These are phyloP conservation scores for Aspergillus clavatus DNA, from an alignment of 2,329 filamentous ascomycete genomes.

Conservation along the genomic window DNA sequence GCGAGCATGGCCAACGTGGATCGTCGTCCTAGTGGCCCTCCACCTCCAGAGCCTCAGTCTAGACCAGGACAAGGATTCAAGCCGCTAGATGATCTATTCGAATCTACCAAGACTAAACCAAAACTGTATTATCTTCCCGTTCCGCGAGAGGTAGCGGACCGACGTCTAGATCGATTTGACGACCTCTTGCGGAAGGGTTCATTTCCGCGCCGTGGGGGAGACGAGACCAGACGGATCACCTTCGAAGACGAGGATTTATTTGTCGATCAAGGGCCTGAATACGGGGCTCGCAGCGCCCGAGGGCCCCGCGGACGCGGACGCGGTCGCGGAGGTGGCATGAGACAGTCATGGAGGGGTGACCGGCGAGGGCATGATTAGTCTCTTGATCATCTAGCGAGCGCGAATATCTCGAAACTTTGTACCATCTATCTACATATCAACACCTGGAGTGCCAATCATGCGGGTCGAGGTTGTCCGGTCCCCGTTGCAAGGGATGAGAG, in stretches of 20 bases:
- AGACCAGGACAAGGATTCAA: conserved; percentile 45
- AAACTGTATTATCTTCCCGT: conserved; percentile 65
- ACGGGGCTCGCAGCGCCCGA: conserved; percentile 39
- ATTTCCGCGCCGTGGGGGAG: conserved; percentile 36
- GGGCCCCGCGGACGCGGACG: conserved; percentile 29
- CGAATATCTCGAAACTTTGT: neutral
- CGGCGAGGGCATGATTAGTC: conserved; percentile 9
- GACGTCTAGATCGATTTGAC: conserved; percentile 59
- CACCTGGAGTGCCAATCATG: neutral
- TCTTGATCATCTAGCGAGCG: neutral
- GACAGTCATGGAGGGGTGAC: conserved; percentile 16
- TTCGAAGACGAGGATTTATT: conserved; percentile 64
- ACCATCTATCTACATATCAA: no score
- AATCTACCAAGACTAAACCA: conserved; percentile 57
- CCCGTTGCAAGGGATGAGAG: neutral
- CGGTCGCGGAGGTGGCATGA: conserved; percentile 27
- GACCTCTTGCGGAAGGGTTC: conserved; percentile 37
- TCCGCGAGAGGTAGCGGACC: conserved; percentile 56
- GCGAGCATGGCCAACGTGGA: conserved; percentile 21
- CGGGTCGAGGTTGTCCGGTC: neutral
- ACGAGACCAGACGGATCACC: conserved; percentile 65
- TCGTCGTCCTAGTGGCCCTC: conserved; percentile 23
- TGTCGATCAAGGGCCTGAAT: conserved; percentile 68
- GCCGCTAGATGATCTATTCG: conserved; percentile 57
- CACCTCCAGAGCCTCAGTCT: conserved; percentile 13